phyloP scores from a whole-genome alignment of 495 filamentous ascomycete species.

The Podospora pseudoanserina region DNA sequence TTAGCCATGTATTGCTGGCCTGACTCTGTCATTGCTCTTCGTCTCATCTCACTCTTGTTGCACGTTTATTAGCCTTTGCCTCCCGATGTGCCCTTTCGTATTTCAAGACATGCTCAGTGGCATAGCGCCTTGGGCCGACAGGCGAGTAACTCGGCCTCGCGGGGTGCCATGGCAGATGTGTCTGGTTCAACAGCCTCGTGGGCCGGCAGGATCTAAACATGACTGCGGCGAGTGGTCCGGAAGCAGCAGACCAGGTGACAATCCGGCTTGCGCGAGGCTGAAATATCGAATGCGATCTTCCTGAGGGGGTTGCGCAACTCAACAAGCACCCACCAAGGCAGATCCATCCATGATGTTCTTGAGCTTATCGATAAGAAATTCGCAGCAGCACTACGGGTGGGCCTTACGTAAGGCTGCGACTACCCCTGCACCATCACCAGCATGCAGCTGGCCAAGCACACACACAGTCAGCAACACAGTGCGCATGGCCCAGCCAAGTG shows the following conservation, averaged over 20 bases:
- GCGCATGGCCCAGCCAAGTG: not conserved
- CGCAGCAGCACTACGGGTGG: too few species aligned
- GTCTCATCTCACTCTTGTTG: not conserved
- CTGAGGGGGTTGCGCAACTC: not conserved
- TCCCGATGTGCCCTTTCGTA: not conserved
- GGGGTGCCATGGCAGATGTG: conserved; percentile 18
- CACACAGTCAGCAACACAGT: not conserved
- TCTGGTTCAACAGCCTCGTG: conserved; percentile 23
- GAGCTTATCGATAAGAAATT: conserved; percentile 1
- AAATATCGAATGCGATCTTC: not conserved
- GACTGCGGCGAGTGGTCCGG: conserved; percentile 8
- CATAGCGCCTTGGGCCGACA: not conserved
- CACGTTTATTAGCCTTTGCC: not conserved
- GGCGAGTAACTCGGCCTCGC: not conserved
- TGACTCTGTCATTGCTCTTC: not conserved
- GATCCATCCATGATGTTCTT: not conserved
- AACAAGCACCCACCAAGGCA: not conserved
- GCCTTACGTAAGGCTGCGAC: not conserved
- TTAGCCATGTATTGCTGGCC: not conserved
- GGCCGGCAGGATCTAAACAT: conserved; percentile 32
- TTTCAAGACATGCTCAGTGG: not conserved
- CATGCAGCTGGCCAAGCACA: too few species aligned
- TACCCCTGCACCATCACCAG: not conserved
- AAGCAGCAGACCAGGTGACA: not conserved
- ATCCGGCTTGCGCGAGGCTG: not conserved